Evolutionary conservation across 345 rosid species (phyloP), one percentile per base, ranked within the genome.

Genomic region (Rhizophora apiculata): DNA sequence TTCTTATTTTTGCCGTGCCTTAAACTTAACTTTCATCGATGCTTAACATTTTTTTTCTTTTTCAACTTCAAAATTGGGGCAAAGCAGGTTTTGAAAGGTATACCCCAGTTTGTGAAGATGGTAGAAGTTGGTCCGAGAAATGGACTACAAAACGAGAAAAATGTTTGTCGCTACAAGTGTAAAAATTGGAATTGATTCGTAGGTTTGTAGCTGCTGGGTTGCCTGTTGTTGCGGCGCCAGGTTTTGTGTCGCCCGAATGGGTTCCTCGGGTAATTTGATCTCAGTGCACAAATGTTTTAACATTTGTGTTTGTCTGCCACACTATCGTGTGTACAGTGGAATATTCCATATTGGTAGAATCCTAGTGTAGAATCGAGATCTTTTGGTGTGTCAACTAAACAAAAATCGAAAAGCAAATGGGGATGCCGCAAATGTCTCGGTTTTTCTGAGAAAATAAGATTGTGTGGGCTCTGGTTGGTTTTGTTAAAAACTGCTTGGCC

Each of bases 111-210:
- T 81, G 96, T 89, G 79, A 87, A 87, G 86, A 82, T 89, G 27
- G 92, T 87, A 62, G 96, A 89, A 85, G 96, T 85, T 65, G 96
- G 96, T 74, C 89, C 92, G 0, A 85, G 92, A 67, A 90, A 89
- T 78, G 89, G 90, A 65, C 73, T 87, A 64, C 92, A 87, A 64
- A 89, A 87, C 63, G 92, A 89, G 84, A 87, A 84, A 77, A 78
- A 73, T 60, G 79, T 68, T 68, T 54, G 85, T 87, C 16, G 87
- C 92, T 51, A 80, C 96, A 2, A 32, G 73, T 34, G 63, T 84
- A 19, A 87, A 89, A 83, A 72, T 89, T 67, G 89, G 24, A 85
- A 79, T 67, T 89, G 85, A 89, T 87, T 63, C 78, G 60, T 49
- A 82, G 81, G 74, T 72, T 89, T 31, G 88, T 83, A 9, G 80